phyloP scores from a whole-genome alignment of 1,139 yeast species.

The Hansenula lynferdii region DNA sequence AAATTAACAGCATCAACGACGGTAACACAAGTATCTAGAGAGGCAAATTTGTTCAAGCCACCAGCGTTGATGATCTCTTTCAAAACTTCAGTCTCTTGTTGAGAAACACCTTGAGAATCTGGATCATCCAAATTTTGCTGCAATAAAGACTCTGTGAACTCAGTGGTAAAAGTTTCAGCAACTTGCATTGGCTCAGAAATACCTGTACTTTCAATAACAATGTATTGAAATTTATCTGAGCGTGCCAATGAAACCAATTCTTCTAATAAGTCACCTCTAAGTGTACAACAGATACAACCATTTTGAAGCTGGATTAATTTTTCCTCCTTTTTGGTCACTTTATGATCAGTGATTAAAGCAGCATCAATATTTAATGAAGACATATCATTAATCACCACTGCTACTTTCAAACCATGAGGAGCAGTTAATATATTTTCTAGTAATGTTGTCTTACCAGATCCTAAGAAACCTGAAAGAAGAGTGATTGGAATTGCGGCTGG shows the following conservation, averaged over 20 bases:
- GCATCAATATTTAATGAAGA: constrained; percentile 36
- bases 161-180: constrained; percentile 42
- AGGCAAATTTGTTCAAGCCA: constrained; percentile 34
- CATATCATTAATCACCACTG: constrained; percentile 41
- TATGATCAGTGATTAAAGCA: constrained; percentile 33
- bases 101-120: constrained; percentile 10
- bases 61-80: constrained; percentile 32
- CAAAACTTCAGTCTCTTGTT: constrained; percentile 26
- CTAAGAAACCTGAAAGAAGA: constrained; percentile 39
- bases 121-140: constrained; percentile 16
- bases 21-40: constrained; percentile 42
- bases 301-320: constrained; percentile 40
- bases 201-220: constrained; percentile 42
- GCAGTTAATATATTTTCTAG: constrained; percentile 36
- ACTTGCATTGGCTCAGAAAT: constrained; percentile 46
- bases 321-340: constrained; percentile 36
- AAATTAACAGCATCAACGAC: constrained; percentile 40
- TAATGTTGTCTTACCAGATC: constrained; percentile 42
- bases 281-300: constrained; percentile 45
- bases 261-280: constrained; percentile 40
- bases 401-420: constrained; percentile 36
- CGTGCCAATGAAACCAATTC: constrained; percentile 35
- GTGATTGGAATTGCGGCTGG: constrained; percentile 35
- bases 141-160: constrained; percentile 30
- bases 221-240: constrained; percentile 33